Conservation (phyloP, 2,329 filamentous ascomycete genomes). For the Celoporthe dispersa region DNA sequence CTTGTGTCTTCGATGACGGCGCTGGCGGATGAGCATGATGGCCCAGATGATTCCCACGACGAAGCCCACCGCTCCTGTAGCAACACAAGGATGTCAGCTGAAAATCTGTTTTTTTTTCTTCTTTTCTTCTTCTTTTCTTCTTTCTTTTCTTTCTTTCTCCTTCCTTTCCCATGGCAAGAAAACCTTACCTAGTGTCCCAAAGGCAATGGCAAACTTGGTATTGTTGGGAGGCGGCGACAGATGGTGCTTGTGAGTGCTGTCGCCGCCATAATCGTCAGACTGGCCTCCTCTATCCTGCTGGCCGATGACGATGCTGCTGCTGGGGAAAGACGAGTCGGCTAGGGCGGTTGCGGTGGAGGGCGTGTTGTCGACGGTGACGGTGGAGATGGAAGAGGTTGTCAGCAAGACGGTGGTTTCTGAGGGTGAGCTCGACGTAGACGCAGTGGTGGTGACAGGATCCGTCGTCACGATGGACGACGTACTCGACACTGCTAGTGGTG, state of each 20-base stretch:
- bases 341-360: background rate
- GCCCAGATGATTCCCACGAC: constrained; percentile 24
- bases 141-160: too few species aligned
- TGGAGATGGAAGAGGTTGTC: constrained; percentile 12
- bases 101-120: too few species aligned
- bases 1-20: constrained; percentile 15
- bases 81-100: fast-evolving
- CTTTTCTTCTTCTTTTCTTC: too few species aligned
- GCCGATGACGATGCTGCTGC: background rate
- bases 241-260: background rate
- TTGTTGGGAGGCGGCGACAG: background rate
- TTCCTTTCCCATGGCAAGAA: too few species aligned
- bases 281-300: constrained; percentile 7
- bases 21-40: constrained; percentile 16
- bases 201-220: constrained; percentile 26
- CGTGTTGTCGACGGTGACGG: background rate
- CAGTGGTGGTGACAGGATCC: background rate
- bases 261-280: background rate
- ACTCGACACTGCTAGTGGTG: background rate
- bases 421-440: background rate
- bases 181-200: constrained; percentile 23
- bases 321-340: background rate
- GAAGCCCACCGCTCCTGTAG: constrained; percentile 21
- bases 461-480: background rate
- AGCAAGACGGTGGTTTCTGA: background rate